phyloP scores from a whole-genome alignment of 305 asterid genomes.

The Fraxinus nigra region DNA sequence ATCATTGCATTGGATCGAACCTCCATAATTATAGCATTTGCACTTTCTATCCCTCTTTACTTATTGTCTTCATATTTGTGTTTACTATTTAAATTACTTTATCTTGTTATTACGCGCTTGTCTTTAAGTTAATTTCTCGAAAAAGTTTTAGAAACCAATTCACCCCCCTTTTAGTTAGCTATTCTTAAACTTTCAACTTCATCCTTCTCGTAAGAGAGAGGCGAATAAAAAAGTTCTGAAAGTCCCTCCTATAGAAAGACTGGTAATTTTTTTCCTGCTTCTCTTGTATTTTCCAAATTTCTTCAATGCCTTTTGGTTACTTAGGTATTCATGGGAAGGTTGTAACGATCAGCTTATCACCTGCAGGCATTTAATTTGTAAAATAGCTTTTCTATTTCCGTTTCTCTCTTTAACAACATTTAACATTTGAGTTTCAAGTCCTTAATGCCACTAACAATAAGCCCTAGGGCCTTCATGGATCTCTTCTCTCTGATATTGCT shows the following conservation, averaged over 20 bases:
- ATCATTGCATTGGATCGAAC: too few relatives aligned
- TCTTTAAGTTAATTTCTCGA: too few relatives aligned
- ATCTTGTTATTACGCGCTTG: too few relatives aligned
- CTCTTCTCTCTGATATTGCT: constrained; percentile 89
- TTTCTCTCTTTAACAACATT: background rate
- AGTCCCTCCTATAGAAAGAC: constrained; percentile 86
- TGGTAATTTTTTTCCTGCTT: constrained; percentile 37
- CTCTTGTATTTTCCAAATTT: background rate
- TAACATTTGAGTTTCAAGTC: constrained; percentile 47
- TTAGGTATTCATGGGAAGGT: background rate
- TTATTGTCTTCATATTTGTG: too few relatives aligned
- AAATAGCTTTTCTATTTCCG: background rate
- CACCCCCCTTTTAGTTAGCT: too few relatives aligned
- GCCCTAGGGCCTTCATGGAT: constrained; percentile 98
- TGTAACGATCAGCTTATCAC: background rate
- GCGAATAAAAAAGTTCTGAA: constrained; percentile 94
- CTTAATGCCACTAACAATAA: constrained; percentile 97
- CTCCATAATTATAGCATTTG: too few relatives aligned
- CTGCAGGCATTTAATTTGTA: background rate
- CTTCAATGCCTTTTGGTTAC: background rate
- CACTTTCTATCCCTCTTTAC: too few relatives aligned
- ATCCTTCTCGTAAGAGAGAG: constrained; percentile 83
- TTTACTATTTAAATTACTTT: too few relatives aligned
- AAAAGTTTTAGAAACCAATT: too few relatives aligned
- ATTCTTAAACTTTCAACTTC: background rate